These are phyloP conservation scores for Ophidiomyces ophidiicola DNA, from an alignment of 2,329 filamentous ascomycete species.

Conservation along the genomic window DNA sequence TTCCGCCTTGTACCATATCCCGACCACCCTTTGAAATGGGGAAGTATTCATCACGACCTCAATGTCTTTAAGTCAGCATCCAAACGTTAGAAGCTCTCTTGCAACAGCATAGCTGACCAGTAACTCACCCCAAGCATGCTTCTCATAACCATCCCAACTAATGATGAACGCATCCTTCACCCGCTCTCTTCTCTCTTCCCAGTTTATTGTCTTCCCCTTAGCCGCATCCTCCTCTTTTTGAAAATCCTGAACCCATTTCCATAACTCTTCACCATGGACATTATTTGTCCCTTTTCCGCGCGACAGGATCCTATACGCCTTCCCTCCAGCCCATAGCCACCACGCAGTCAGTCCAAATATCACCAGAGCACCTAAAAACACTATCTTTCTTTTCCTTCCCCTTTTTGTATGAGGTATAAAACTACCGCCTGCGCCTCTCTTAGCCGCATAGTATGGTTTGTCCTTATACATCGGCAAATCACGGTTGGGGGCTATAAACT, in stretches of 20 bases:
- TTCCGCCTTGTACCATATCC: conserved; percentile 75
- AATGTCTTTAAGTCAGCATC: conserved; percentile 17
- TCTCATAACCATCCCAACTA: conserved; percentile 86
- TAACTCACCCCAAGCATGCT: conserved; percentile 79
- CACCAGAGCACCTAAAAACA: conserved; percentile 43
- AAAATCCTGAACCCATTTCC: conserved; percentile 44
- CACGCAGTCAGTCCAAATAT: conserved; percentile 51
- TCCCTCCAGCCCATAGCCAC: conserved; percentile 39
- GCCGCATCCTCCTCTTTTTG: conserved; percentile 23
- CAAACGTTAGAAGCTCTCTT: background rate
- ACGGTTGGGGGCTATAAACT: conserved; percentile 51
- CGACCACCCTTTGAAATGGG: conserved; percentile 66
- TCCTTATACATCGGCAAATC: conserved; percentile 95
- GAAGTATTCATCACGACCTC: conserved; percentile 74
- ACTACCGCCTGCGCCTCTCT: conserved; percentile 33
- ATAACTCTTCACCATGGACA: conserved; percentile 32
- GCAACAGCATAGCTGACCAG: conserved; percentile 2
- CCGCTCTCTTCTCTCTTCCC: conserved; percentile 62
- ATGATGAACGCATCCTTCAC: conserved; percentile 83
- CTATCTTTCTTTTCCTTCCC: conserved; percentile 53
- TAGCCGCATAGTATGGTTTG: conserved; percentile 63
- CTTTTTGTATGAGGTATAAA: conserved; percentile 17
- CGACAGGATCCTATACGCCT: conserved; percentile 1
- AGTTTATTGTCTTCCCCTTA: conserved; percentile 45
- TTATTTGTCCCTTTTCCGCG: conserved; percentile 1